phyloP scores from a whole-genome alignment of 2,329 filamentous ascomycete genomes.

The Arthrobotrys entomopaga region DNA sequence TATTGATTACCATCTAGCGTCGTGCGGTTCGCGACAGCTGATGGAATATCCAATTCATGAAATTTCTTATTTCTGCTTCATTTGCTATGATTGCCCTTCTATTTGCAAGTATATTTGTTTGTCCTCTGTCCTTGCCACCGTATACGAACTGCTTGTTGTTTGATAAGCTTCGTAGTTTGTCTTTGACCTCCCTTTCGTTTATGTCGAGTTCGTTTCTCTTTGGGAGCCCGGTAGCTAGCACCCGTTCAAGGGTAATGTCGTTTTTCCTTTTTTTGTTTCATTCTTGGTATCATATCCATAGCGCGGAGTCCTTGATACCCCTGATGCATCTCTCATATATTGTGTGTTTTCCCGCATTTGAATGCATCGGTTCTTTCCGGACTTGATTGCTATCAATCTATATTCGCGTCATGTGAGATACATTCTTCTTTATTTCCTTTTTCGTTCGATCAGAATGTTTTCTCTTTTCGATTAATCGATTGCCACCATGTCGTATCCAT shows the following conservation, averaged over 20 bases:
- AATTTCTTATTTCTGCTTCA: no score
- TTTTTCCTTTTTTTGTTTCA: not conserved
- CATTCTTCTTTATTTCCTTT: slow-evolving; percentile 18
- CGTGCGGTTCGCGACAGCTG: no score
- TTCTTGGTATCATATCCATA: slow-evolving; percentile 52
- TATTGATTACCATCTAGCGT: no score
- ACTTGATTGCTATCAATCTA: slow-evolving; percentile 39
- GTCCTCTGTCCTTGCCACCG: not conserved
- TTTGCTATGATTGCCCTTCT: no score
- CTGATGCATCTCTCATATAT: slow-evolving; percentile 43
- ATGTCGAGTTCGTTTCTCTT: no score
- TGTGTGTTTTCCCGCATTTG: slow-evolving; percentile 9
- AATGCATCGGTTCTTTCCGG: slow-evolving; percentile 30
- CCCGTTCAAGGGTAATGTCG: not conserved
- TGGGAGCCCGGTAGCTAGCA: not conserved
- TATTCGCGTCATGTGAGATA: slow-evolving; percentile 49
- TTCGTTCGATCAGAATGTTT: slow-evolving; percentile 7
- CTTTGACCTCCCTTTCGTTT: not conserved
- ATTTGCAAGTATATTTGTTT: not conserved
- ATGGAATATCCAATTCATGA: no score
- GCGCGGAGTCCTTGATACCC: slow-evolving; percentile 53
- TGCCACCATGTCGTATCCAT: not conserved
- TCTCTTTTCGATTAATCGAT: not conserved
- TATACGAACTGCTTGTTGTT: not conserved
- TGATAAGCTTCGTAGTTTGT: not conserved